Base-by-base conservation (phyloP, 768 basidiomycete genomes). In the Suillus ampliporus region DNA sequence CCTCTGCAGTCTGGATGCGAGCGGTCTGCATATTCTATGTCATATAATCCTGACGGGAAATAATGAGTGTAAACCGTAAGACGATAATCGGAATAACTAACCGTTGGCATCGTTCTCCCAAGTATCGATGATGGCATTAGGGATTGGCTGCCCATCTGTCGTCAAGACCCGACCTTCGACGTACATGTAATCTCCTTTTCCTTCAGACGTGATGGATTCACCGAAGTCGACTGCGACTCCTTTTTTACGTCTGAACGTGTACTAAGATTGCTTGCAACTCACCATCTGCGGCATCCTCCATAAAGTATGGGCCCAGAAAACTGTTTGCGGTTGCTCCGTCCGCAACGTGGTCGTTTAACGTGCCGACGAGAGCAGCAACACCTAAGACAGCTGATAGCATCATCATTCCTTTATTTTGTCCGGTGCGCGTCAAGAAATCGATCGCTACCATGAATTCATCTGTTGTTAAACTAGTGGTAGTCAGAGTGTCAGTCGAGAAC, bases 371-470 rank as follows among this genome's bases (percentile, higher is more conserved):
- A 1, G 89, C 81, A 0, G 92, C 93, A 2, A 91, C 84, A 5
- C 94, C 94, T 1, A 94, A 78, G 0, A 84, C 82, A 70, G 94
- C 93, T 1, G 91, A 93, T 19, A 95, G 82, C 10, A 95, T 84
- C 68, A 95, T 93, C 73, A 92, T 91, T 71, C 95, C 92, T 78
- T 86, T 85, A 62, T 76, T 91, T 74, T 95, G 80, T 7, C 94
- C 94, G 0, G 83, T 84, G 7, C 80, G 78, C 0, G 93, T 95
- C 62, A 95, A 77, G 76, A 95, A 95, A 62, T 90, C 72, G 69
- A 95, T 88, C 3, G 90, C 80, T 17, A 82, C 74, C 89, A 88
- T 89, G 94, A 94, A 95, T 79, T 95, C 94, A 4, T 94, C 89
- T 1, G 87, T 90, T 15, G 92, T 91, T 58, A 94, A 74, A 61